Percentiles rank a stretch among this genome's conserved stretches.
Evolutionary conservation across 495 filamentous ascomycete genomes (phyloP).

Genomic region (Trichocladium uniseriatum): DNA sequence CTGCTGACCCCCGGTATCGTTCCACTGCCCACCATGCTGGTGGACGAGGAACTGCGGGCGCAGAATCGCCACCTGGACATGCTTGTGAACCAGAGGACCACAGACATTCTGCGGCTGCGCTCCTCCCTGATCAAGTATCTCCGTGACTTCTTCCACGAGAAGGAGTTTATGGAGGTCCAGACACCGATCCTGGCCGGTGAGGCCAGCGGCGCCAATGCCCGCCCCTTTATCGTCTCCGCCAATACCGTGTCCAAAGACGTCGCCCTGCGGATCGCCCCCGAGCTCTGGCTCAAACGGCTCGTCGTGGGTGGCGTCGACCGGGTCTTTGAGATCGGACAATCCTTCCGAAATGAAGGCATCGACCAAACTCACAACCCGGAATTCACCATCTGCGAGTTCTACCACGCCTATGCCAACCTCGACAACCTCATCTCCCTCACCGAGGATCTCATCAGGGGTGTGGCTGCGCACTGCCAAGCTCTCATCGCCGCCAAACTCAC

Average conservation of each 20-base stretch:
- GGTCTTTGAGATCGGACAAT: slow-evolving; percentile 86
- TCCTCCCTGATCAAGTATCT: slow-evolving; percentile 65
- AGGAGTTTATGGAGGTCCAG: slow-evolving; percentile 72
- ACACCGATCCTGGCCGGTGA: slow-evolving; percentile 74
- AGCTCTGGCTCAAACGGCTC: slow-evolving; percentile 92
- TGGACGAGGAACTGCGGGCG: slow-evolving; percentile 54
- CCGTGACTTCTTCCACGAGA: slow-evolving; percentile 59
- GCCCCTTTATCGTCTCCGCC: slow-evolving; percentile 72
- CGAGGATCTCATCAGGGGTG: slow-evolving; percentile 53
- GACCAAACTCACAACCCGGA: slow-evolving; percentile 98
- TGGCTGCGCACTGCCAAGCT: slow-evolving; percentile 43
- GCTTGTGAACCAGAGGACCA: slow-evolving; percentile 54
- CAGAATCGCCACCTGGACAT: slow-evolving; percentile 74
- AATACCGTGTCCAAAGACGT: slow-evolving; percentile 61
- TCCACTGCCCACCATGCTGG: slow-evolving; percentile 55
- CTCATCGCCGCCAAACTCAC: slow-evolving; percentile 40
- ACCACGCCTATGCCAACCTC: slow-evolving; percentile 72
- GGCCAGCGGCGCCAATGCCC: slow-evolving; percentile 75
- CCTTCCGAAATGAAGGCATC: slow-evolving; percentile 92
- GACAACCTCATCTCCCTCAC: slow-evolving; percentile 67
- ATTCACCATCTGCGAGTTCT: slow-evolving; percentile 96
- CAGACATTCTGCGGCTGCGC: slow-evolving; percentile 63
- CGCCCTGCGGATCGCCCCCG: slow-evolving; percentile 76
- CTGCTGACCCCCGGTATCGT: slow-evolving; percentile 71
- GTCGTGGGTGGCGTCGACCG: slow-evolving; percentile 87